Evolutionary conservation across 176 grass and related monocot species (phyloP), one percentile per base, ranked within the genome.

Genomic region (Oryza glaberrima): DNA sequence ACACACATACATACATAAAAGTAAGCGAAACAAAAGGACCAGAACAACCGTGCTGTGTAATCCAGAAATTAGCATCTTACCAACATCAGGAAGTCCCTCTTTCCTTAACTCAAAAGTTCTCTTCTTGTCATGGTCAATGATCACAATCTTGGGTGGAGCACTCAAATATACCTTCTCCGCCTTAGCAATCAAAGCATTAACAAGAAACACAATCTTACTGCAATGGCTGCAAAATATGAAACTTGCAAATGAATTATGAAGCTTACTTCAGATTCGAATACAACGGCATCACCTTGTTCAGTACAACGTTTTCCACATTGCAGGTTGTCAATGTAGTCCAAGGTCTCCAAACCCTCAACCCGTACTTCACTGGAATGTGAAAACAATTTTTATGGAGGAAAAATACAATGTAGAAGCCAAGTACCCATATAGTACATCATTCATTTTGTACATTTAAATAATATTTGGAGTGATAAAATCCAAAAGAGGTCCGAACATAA

Each of bases 231-330:
- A 23, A 47, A 60, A 8, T 16, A 73, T 65, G 61, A 70, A 76
- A 60, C 32, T 77, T 45, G 22, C 5, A 60, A 85, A 61, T 9
- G 36, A 78, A 41, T 12, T 56, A 17, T 11, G 48, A 64, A 75
- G 6, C 90, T 90, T 92, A 94, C 94, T 92, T 97, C 94, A 68
- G 89, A 88, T 78, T 97, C 94, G 6, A 94, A 97, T 58, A 90
- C 91, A 85, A 97, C 88, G 30, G 94, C 88, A 86, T 94, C 94
- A 73, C 90, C 92, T 91, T 97, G 94, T 82, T 97, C 94, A 43
- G 90, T 97, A 65, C 89, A 72, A 75, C 88, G 92, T 4, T 54
- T 40, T 84, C 72, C 94, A 3, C 84, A 76, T 69, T 89, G 86
- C 38, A 97, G 79, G 80, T 97, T 92, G 65, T 94, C 92, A 78